Evolutionary conservation across 2,329 filamentous ascomycete genomes (phyloP).

Genomic region (Trichothecium sympodiale): DNA sequence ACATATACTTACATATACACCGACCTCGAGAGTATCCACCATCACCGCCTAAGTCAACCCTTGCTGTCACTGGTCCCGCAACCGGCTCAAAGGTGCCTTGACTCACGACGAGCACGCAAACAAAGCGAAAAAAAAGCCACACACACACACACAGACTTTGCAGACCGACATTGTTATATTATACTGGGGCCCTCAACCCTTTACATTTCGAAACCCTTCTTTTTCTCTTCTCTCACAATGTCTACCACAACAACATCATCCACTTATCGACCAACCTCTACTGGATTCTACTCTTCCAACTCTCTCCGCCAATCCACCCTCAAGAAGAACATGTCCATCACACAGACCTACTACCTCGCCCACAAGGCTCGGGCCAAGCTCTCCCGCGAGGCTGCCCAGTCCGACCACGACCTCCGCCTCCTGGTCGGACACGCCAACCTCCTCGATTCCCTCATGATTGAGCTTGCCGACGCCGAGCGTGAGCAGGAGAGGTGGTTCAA

Average conservation of each 20-base stretch:
- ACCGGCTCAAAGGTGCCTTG: constrained; percentile 14
- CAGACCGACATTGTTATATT: constrained; percentile 4
- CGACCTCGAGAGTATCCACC: constrained; percentile 1
- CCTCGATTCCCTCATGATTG: constrained; percentile 87
- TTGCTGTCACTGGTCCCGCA: constrained; percentile 9
- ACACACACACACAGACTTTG: constrained; percentile 11
- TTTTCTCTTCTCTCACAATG: constrained; percentile 13
- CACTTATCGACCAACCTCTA: constrained; percentile 14
- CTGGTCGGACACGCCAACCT: not conserved
- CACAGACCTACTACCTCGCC: constrained; percentile 96
- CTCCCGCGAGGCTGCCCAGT: constrained; percentile 74
- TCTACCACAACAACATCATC: constrained; percentile 16
- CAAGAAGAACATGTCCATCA: constrained; percentile 90
- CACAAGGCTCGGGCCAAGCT: constrained; percentile 96
- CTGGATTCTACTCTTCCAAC: constrained; percentile 5
- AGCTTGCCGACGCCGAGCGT: constrained; percentile 82
- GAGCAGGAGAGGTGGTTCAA: constrained; percentile 99
- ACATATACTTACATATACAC: not conserved
- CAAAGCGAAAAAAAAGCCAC: constrained; percentile 8
- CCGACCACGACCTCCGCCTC: constrained; percentile 44
- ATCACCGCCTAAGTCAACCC: not conserved
- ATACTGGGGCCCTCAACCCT: not conserved
- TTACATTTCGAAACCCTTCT: not conserved
- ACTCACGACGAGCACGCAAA: constrained; percentile 11
- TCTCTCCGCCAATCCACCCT: constrained; percentile 23